Base-by-base conservation (phyloP, 306 rosid genomes). In the Astragalus membranaceus region DNA sequence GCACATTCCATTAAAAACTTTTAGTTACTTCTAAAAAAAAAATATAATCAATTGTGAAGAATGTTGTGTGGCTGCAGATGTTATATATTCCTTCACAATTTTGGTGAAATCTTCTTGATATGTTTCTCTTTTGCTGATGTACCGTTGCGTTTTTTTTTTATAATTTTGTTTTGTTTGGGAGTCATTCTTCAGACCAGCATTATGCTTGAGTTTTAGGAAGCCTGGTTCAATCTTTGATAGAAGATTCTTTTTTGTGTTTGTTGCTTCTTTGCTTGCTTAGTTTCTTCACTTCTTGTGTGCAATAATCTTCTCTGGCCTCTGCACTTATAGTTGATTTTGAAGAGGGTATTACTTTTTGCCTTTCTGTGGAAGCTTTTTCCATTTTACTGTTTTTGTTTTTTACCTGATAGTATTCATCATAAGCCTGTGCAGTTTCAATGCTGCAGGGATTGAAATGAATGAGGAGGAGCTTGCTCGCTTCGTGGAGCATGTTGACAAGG, bases 401-500 rank as follows among this genome's bases (percentile, higher is more conserved):
- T 61, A 62, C 58, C 58, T 33, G 12, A 17, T 76, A 67, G 76
- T 61, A 46, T 82, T 66, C 75, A 62, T 83, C 77, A 71, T 83
- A 72, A 79, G 67, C 82, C 43, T 61, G 54, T 68, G 77, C 79
- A 67, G 82, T 63, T 79, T 79, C 74, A 57, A 48, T 79, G 61
- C 60, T 76, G 65, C 82, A 83, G 87, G 87, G 44, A 83, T 83
- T 46, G 82, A 83, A 74, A 73, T 83, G 12, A 72, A 83, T 44
- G 87, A 83, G 3, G 80, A 76, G 69, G 84, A 83, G 73, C 84
- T 83, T 43, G 84, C 84, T 50, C 78, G 64, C 54, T 79, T 83
- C 64, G 82, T 83, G 52, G 87, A 83, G 80, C 87, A 83, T 57
- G 87, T 83, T 10, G 87, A 83, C 71, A 79, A 83, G 66, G 87